Base-by-base conservation (phyloP, 345 rosid species). In the Brassica juncea region DNA sequence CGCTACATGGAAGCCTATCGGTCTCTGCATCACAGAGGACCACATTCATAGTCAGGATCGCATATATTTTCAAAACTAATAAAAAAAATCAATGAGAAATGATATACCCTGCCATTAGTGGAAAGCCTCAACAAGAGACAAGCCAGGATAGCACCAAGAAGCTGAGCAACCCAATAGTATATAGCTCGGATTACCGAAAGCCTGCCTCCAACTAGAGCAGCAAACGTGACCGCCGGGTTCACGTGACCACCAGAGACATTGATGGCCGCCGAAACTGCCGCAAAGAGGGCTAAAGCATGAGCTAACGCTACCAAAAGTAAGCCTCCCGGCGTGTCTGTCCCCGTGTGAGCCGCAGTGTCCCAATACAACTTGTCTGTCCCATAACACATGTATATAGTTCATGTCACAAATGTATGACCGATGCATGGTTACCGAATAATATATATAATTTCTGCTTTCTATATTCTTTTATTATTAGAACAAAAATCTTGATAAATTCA, bases 151-250 rank as follows among this genome's bases (percentile, higher is more conserved):
- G 97, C 86, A 28, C 90, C 93, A 64, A 91, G 73, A 57, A 93
- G 86, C 86, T 91, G 97, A 85, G 93, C 96, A 63, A 88, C 39
- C 94, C 94, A 91, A 80, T 89, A 92, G 76, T 60, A 87, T 47
- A 86, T 19, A 63, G 91, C 91, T 4, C 90, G 87, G 35, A 92
- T 34, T 8, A 89, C 76, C 0, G 93, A 81, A 68, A 92, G 68
- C 80, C 92, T 85, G 32, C 97, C 94, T 11, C 97, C 93, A 6
- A 91, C 68, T 8, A 91, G 85, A 34, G 92, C 84, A 14, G 82
- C 91, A 6, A 89, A 87, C 70, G 97, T 91, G 58, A 89, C 91
- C 0, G 97, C 97, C 1, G 97, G 93, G 76, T 92, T 92, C 27
- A 90, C 85, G 64, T 92, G 95, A 34, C 94, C 97, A 8, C 92